Base-by-base conservation (phyloP, 2,329 filamentous ascomycete genomes). In the Gnomoniopsis smithogilvyi region DNA sequence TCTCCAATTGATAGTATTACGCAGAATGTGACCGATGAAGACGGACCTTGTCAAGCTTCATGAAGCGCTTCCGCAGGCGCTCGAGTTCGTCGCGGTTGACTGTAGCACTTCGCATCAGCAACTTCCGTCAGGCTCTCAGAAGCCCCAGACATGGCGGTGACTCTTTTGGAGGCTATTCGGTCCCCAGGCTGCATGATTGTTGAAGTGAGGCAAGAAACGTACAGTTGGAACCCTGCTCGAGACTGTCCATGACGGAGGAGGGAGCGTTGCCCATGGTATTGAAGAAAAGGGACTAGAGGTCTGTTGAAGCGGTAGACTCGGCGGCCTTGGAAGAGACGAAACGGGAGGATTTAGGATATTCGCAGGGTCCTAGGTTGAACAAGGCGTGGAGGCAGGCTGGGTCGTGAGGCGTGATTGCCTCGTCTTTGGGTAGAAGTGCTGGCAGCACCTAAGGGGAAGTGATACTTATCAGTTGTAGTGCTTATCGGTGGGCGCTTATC, bases 51-150 rank as follows among this genome's bases (percentile, higher is more conserved):
- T 99, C 95, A 62, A 99, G 81, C 79, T 99, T 99, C 94, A 98
- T 98, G 73, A 99, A 99, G 63, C 94, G 86, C 81, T 99, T 99
- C 71, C 92, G 86, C 73, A 99, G 82, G 70, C 95, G 86, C 73
- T 98, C 95, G 62, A 99, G 92, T 76, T 99, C 95, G 70, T 99
- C 95, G 74, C 91, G 89, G 80, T 99, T 91, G 80, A 99, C 94
- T 98, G 69, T 60, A 54, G 26, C 19, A 6, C 46, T n/a, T 45
- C 26, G 7, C 22, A 43, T 59, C 21, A 59, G 56, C 46, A 49
- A 33, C 33, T 19, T 41, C 43, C n/a, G 17, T 14, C 30, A 46
- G 33, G 19, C 10, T 33, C 19, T 10, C 33, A 38, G 21, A 30
- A 43, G 26, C 14, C 17, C 24, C 52, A 46, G 34, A 6, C 26